phyloP scores from a whole-genome alignment of 1,284 basidiomycete genomes.

The Amylostereum areolatum region DNA sequence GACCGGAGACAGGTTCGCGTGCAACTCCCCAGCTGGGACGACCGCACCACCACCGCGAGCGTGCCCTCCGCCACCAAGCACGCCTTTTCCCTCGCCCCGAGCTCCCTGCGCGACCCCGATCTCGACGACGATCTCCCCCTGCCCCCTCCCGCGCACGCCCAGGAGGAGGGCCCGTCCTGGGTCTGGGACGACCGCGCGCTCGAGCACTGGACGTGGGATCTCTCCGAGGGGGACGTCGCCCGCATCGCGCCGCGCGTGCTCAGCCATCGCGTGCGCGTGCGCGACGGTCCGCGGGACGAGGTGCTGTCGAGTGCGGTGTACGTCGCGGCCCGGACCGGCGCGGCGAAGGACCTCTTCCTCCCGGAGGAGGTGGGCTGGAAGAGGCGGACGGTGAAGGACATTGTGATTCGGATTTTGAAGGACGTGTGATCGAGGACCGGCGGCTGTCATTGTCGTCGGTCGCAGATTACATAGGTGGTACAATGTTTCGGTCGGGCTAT shows the following conservation, averaged over 20 bases:
- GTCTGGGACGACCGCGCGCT: not conserved
- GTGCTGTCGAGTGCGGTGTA: constrained; percentile 54
- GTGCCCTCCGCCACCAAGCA: constrained; percentile 9
- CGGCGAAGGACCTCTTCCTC: constrained; percentile 3
- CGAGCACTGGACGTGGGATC: constrained; percentile 38
- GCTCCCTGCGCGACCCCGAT: too few relatives aligned
- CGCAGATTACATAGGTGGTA: too few relatives aligned
- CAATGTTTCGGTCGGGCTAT: too few relatives aligned
- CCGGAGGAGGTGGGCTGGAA: constrained; percentile 16
- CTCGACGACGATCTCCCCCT: too few relatives aligned
- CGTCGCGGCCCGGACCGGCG: constrained; percentile 10
- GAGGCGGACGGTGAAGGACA: constrained; percentile 50
- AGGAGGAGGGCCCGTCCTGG: not conserved
- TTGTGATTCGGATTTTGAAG: constrained; percentile 32
- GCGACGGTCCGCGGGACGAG: constrained; percentile 63
- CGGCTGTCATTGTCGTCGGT: not conserved
- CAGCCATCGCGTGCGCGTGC: constrained; percentile 62
- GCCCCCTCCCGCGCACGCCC: too few relatives aligned
- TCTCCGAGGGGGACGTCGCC: constrained; percentile 67
- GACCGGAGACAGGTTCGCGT: constrained; percentile 4
- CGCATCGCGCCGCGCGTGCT: constrained; percentile 63
- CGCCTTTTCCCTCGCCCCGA: not conserved
- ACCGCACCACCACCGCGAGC: constrained; percentile 8
- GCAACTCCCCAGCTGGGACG: constrained; percentile 2
- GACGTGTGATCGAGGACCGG: not conserved